These are phyloP conservation scores for Dipteronia dyeriana DNA, from an alignment of 345 rosid genomes.

Conservation along the genomic window DNA sequence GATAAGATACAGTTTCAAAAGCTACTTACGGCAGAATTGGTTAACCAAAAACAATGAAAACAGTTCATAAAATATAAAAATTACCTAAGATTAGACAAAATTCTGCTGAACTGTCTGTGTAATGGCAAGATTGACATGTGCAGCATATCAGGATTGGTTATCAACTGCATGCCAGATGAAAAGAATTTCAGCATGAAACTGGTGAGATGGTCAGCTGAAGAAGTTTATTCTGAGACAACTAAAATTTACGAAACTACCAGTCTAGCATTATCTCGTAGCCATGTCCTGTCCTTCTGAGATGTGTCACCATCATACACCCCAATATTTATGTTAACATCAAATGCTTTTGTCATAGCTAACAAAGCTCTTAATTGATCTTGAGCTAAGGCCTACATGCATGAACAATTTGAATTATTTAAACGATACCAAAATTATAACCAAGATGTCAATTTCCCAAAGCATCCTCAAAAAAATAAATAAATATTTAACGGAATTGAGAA, in stretches of 20 bases:
- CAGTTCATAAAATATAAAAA: slow-evolving; percentile 18
- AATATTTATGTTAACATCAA: slow-evolving; percentile 49
- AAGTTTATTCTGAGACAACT: slow-evolving; percentile 20
- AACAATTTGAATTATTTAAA: slow-evolving; percentile 18
- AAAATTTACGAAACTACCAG: slow-evolving; percentile 53
- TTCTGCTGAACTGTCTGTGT: slow-evolving; percentile 73
- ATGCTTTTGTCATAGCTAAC: slow-evolving; percentile 47
- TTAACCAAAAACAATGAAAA: background rate
- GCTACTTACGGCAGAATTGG: background rate
- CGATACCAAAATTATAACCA: background rate
- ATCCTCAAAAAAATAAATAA: background rate
- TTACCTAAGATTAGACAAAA: slow-evolving; percentile 85
- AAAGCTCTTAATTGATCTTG: slow-evolving; percentile 92
- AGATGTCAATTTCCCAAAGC: slow-evolving; percentile 6
- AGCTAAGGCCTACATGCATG: slow-evolving; percentile 75
- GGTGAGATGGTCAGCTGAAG: slow-evolving; percentile 16
- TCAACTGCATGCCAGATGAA: slow-evolving; percentile 56
- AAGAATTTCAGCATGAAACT: slow-evolving; percentile 23
- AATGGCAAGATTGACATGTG: slow-evolving; percentile 83
- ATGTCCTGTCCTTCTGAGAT: slow-evolving; percentile 54
- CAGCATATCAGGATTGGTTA: slow-evolving; percentile 98
- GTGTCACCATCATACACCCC: slow-evolving; percentile 98
- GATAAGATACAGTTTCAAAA: background rate
- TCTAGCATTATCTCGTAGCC: slow-evolving; percentile 75
- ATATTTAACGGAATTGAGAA: background rate